These are phyloP conservation scores for Hypomyces rosellus DNA, from an alignment of 2,329 filamentous ascomycete genomes.

Conservation along the genomic window DNA sequence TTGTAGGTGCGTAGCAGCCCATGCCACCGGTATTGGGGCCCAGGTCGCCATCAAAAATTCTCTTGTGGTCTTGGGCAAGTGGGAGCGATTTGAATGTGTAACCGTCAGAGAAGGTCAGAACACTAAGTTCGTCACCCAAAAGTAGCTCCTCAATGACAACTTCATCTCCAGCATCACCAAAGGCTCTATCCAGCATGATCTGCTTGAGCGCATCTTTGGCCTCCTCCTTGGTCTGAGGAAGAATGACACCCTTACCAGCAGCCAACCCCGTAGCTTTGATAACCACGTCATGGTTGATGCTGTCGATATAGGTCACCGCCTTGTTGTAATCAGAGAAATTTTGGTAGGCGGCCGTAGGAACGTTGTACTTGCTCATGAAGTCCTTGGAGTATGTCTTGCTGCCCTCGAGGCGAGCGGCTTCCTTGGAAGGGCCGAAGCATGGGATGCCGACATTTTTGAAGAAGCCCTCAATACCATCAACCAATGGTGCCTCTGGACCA, in stretches of 20 bases:
- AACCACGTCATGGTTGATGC: constrained; percentile 66
- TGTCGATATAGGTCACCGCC: constrained; percentile 68
- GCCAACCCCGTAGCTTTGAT: constrained; percentile 93
- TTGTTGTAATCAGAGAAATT: constrained; percentile 77
- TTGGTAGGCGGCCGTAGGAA: constrained; percentile 85
- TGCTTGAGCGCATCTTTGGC: constrained; percentile 74
- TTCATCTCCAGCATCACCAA: constrained; percentile 79
- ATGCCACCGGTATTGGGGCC: constrained; percentile 96
- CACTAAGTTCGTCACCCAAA: constrained; percentile 84
- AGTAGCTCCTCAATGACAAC: constrained; percentile 95
- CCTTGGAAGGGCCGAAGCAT: constrained; percentile 79
- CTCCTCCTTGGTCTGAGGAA: constrained; percentile 75
- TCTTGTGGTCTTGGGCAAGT: constrained; percentile 94
- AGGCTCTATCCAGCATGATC: constrained; percentile 86
- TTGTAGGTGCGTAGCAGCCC: constrained; percentile 94
- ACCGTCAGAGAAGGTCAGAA: constrained; percentile 88
- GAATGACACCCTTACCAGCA: constrained; percentile 91
- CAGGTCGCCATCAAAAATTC: constrained; percentile 81
- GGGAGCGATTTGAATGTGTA: constrained; percentile 77
- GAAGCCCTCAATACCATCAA: constrained; percentile 80
- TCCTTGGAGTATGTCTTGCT: constrained; percentile 97
- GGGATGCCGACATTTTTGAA: constrained; percentile 70
- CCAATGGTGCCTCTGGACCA: constrained; percentile 88
- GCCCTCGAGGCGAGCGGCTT: constrained; percentile 85
- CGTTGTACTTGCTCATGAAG: constrained; percentile 87